Evolutionary conservation across 305 asterid genomes (phyloP), one percentile per base, ranked within the genome.

Genomic region (Fraxinus latifolia): DNA sequence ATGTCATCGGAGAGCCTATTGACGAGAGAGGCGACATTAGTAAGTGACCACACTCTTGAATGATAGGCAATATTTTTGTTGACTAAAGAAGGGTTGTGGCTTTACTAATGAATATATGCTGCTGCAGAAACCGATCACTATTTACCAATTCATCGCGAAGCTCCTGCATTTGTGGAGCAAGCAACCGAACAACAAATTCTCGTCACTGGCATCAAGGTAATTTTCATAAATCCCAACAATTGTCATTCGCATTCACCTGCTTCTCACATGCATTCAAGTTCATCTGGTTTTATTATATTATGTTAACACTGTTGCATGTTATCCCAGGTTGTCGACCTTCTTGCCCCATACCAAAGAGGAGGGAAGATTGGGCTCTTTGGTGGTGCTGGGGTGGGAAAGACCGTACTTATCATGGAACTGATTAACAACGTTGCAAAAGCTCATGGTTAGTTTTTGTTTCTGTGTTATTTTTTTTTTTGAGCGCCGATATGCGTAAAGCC

Each of bases 271-370:
- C 14, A 1, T 70, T 36, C 58, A 36, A 15, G 25, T n/a, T 36
- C 37, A 36, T 15, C 15, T n/a, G 50, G 62, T 5, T 4, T 47
- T 74, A 34, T 17, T 67, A 15, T 17, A 62, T 6, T 76, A 78
- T 77, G 7, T 31, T 70, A 65, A 9, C 34, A 29, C 17, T 70
- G 50, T 12, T 71, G 82, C 74, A 34, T 80, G 74, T 44, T n/a
- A 55, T 74, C 5, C 25, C 87, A 95, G 98, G 98, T 95, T 1
- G 98, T 95, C 7, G 98, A 95, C 85, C 95, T 95, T 82, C 98
- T 95, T 85, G 98, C 98, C 17, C 98, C 98, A 2, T 95, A 95
- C 92, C 98, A 95, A 90, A 95, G 93, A 89, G 98, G 98, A 88
- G 98, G 98, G 36, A 95, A 95, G 88, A 95, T 95, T 88, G 98